Conservation (phyloP, 106 monocot genomes). For the Allium sativum region DNA sequence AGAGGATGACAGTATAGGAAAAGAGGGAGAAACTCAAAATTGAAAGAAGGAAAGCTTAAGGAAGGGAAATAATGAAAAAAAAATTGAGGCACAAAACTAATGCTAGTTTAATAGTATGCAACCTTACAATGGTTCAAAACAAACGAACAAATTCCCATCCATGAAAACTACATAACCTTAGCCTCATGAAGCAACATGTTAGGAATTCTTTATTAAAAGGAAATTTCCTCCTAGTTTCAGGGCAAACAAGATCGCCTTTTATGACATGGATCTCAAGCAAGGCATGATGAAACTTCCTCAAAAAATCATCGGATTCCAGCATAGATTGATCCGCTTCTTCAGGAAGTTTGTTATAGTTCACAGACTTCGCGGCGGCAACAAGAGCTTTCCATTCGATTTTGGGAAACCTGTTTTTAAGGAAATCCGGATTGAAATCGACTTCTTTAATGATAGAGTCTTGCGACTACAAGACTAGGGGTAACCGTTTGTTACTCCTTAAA, state of each 20-base stretch:
- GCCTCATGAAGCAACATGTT: slow-evolving; percentile 98
- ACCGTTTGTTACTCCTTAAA: slow-evolving; percentile 77
- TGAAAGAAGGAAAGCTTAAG: no score
- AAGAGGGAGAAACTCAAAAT: no score
- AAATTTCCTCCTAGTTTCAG: slow-evolving; percentile 70
- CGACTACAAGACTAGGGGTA: slow-evolving; percentile 62
- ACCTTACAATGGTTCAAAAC: neutral
- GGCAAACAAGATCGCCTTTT: slow-evolving; percentile 85
- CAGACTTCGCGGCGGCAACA: slow-evolving; percentile 36
- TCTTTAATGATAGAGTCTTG: slow-evolving; percentile 45
- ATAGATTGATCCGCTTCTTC: slow-evolving; percentile 26
- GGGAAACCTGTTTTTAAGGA: slow-evolving; percentile 60
- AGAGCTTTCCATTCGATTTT: slow-evolving; percentile 80
- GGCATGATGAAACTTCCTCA: slow-evolving; percentile 70
- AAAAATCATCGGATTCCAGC: slow-evolving; percentile 51
- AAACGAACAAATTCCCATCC: slow-evolving; percentile 1
- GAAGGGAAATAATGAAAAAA: no score
- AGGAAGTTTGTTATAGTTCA: slow-evolving; percentile 48
- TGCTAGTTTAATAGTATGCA: no score
- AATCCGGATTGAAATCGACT: slow-evolving; percentile 80
- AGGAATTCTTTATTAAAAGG: slow-evolving; percentile 79
- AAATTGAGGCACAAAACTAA: no score
- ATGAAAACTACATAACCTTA: slow-evolving; percentile 31
- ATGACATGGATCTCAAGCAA: slow-evolving; percentile 82
- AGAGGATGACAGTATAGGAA: no score